Base-by-base conservation (phyloP, 352 stramenopile species). In the Pythium pyrilobum region DNA sequence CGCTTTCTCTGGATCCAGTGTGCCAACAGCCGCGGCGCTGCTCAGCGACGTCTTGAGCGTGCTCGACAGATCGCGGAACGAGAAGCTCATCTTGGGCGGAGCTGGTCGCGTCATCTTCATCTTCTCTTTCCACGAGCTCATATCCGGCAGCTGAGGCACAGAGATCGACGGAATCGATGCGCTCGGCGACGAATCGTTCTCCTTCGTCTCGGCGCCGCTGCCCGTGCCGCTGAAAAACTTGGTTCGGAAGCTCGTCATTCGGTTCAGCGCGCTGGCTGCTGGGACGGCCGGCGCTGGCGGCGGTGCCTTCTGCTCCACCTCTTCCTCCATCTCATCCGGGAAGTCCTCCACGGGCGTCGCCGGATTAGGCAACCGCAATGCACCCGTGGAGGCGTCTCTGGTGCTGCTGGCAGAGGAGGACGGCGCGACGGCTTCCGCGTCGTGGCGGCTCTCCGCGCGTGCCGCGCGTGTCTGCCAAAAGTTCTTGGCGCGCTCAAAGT, bases 391-490 rank as follows among this genome's bases (percentile, higher is more conserved):
- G 36, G 38, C 18, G 15, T 23, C 20, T 15, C 8, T 18, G 46
- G 23, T 3, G 37, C 33, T 38, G n/a, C 34, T 33, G 24, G 25
- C 42, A 18, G 15, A 23, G 21, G n/a, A 6, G 24, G 13, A 44
- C 32, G n/a, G n/a, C n/a, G n/a, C n/a, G n/a, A n/a, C n/a, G n/a
- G n/a, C n/a, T n/a, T n/a, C n/a, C n/a, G n/a, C n/a, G n/a, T n/a
- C 13, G 38, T 34, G 16, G 21, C 23, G 49, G 37, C 64, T 78
- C 51, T 62, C 63, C 10, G 69, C 69, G 23, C 72, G 66, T 33
- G 65, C 56, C 18, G 69, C 53, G n/a, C 77, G 80, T 44, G 71
- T 80, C 47, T 83, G 73, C 80, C 80, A 90, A 23, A 90, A 67
- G 37, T 45, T 86, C 49, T 85, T 84, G 36, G 82, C 75, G 53